These are phyloP conservation scores for Karstenula rhodostoma DNA, from an alignment of 2,329 filamentous ascomycete genomes.

Conservation along the genomic window DNA sequence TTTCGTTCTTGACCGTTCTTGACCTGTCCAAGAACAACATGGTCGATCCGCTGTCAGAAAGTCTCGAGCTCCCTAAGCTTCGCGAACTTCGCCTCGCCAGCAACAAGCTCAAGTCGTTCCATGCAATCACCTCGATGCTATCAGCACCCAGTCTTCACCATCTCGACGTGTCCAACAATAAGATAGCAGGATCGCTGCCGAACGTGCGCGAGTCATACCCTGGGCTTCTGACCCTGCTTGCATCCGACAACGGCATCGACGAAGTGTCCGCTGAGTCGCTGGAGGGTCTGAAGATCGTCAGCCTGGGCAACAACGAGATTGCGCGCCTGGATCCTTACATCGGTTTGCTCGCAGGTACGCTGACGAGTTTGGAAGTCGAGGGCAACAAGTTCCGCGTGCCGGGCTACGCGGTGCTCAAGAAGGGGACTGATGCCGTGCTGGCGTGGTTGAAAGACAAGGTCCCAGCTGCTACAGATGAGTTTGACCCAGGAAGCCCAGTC, in stretches of 20 bases:
- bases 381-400: conserved; percentile 91
- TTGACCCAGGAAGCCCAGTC: conserved; percentile 22
- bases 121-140: conserved; percentile 70
- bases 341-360: conserved; percentile 74
- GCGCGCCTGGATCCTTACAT: conserved; percentile 80
- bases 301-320: conserved; percentile 87
- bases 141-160: conserved; percentile 78
- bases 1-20: conserved; percentile 73
- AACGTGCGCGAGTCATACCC: conserved; percentile 73
- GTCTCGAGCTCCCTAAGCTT: conserved; percentile 75
- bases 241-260: conserved; percentile 79
- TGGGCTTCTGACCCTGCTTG: conserved; percentile 72
- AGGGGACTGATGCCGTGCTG: conserved; percentile 85
- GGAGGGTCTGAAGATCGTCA: conserved; percentile 76
- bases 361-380: conserved; percentile 75
- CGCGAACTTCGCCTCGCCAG: conserved; percentile 78
- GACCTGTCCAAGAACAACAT: conserved; percentile 83
- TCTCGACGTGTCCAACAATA: conserved; percentile 83
- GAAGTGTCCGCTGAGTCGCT: conserved; percentile 78
- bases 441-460: conserved; percentile 82
- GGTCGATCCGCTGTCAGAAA: conserved; percentile 40
- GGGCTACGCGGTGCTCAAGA: conserved; percentile 81
- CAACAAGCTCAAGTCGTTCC: conserved; percentile 74
- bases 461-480: conserved; percentile 53
- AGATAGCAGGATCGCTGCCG: conserved; percentile 74